Base-by-base conservation (phyloP, 305 asterid genomes). In the Fraxinus xanthoxyloides region DNA sequence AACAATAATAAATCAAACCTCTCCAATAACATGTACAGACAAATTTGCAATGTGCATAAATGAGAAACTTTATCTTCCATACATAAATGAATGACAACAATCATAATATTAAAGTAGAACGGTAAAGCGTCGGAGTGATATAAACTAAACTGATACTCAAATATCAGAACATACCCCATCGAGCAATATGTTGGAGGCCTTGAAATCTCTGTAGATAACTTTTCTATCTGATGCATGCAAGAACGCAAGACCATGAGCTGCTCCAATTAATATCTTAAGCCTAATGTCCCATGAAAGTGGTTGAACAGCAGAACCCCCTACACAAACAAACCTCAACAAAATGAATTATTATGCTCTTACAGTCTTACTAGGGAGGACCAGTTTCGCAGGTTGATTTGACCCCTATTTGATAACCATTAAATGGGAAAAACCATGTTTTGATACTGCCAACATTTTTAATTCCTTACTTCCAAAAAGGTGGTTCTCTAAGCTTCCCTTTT, bases 131-230 rank as follows among this genome's bases (percentile, higher is more conserved):
- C 19, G 0, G 17, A 13, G 56, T 13, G 19, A 46, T 56, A 56
- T 56, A 56, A 56, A 56, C 4, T 56, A 56, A 56, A 56, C 65
- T 56, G 65, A 56, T 56, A 56, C 65, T 6, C 65, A 19, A 19
- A 56, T 56, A n/a, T 56, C 7, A 76, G 46, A 78, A 51, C 89
- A 84, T 87, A 92, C 98, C 83, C 91, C 93, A 82, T 94, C 97
- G 2, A 94, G 97, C 88, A 94, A 87, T 38, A 94, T 91, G 86
- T 94, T 94, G 0, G 98, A 94, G 67, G 97, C 93, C 91, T 94
- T 94, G 87, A 94, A 91, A 79, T 94, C 98, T 85, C 98, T 81
- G 32, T 91, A 91, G 72, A 94, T 94, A 48, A 94, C 93, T 86
- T 90, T 89, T 32, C 79, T 79, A 83, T 93, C 96, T 0, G 91